Evolutionary conservation across 768 basidiomycete species (phyloP).

Genomic region (Termitomyces sp.): DNA sequence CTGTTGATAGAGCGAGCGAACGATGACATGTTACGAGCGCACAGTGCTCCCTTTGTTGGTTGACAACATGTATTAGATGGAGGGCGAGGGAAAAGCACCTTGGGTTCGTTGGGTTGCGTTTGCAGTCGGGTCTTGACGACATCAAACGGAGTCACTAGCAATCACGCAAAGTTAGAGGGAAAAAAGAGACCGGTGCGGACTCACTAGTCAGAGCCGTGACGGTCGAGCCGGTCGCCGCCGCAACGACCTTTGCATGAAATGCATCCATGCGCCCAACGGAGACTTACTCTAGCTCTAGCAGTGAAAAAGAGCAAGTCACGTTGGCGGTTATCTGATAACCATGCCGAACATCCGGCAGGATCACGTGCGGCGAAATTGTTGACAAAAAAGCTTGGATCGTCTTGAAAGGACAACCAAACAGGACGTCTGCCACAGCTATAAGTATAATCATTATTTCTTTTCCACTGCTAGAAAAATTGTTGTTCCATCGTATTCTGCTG

Average conservation of each 20-base stretch:
- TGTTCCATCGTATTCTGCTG: not conserved
- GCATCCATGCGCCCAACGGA: constrained; percentile 48
- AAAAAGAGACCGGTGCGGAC: constrained; percentile 15
- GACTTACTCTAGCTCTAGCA: not conserved
- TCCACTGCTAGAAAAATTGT: not conserved
- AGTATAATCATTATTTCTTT: constrained; percentile 1
- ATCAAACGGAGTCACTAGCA: constrained; percentile 96
- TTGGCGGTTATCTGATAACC: constrained; percentile 28
- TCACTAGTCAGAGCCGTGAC: constrained; percentile 80
- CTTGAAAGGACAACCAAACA: constrained; percentile 3
- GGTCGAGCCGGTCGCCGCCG: constrained; percentile 73
- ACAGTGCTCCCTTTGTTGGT: constrained; percentile 42
- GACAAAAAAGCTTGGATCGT: constrained; percentile 12
- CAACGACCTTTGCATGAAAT: constrained; percentile 73
- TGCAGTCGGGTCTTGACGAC: constrained; percentile 96
- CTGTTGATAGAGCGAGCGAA: constrained; percentile 48
- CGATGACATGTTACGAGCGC: constrained; percentile 77
- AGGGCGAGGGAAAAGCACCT: constrained; percentile 46
- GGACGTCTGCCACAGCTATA: constrained; percentile 5
- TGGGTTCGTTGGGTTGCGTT: constrained; percentile 66
- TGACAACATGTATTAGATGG: constrained; percentile 66
- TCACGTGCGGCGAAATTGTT: constrained; percentile 15
- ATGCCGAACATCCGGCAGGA: not conserved
- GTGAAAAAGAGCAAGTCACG: constrained; percentile 4
- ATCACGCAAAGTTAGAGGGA: constrained; percentile 2